Percentiles rank a stretch among this genome's conserved stretches.
These are phyloP conservation scores for Xeromyces bisporus DNA, from an alignment of 495 filamentous ascomycete genomes.

Conservation along the genomic window DNA sequence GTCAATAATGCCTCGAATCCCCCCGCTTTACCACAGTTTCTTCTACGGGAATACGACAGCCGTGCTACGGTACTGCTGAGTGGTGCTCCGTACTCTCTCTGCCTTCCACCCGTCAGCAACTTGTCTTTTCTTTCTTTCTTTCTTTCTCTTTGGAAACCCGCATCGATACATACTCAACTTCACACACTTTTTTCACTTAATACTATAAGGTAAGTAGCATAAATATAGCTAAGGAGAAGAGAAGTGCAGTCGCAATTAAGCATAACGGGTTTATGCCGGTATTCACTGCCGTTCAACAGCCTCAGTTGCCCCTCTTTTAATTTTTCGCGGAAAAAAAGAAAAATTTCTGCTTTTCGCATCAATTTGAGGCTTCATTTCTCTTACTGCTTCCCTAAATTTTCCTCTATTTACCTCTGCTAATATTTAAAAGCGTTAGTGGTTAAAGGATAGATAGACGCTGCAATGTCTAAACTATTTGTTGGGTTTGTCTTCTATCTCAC, in stretches of 20 bases:
- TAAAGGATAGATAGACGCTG: conserved; percentile 14
- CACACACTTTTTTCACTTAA: not conserved
- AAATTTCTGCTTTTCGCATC: not conserved
- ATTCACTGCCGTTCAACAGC: no score
- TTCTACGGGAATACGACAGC: no score
- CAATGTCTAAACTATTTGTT: conserved; percentile 82
- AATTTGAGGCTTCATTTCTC: not conserved
- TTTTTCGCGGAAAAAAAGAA: no score
- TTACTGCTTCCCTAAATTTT: conserved; percentile 2
- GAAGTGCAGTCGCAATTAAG: no score
- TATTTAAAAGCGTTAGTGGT: conserved; percentile 8
- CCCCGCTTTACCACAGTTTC: not conserved
- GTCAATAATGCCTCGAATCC: not conserved
- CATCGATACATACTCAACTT: not conserved
- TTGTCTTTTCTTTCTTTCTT: not conserved
- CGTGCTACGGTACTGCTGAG: no score
- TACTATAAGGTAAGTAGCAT: no score
- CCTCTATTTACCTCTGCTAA: conserved; percentile 3
- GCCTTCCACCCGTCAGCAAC: not conserved
- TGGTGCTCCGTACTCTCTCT: no score
- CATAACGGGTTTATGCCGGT: no score
- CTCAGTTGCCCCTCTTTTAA: not conserved
- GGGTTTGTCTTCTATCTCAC: conserved; percentile 41
- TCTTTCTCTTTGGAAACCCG: not conserved
- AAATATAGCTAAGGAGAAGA: no score